Conservation (phyloP, 192 early-diverging fungal genomes). For the Podila epigama region DNA sequence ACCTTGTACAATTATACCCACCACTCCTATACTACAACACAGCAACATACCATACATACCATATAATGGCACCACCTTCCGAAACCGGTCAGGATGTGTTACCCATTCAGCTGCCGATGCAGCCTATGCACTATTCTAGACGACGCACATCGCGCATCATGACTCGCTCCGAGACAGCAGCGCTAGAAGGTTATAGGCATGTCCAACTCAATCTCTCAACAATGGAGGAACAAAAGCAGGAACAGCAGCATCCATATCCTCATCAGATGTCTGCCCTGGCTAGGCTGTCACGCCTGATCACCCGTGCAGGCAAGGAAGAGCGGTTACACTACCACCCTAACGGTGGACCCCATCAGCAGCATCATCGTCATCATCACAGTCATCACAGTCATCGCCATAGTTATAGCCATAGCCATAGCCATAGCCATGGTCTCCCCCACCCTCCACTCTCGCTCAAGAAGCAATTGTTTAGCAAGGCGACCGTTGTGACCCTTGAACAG, state of each 20-base stretch:
- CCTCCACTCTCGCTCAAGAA: slow-evolving; percentile 14
- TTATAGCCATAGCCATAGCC: slow-evolving; percentile 8
- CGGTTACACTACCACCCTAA: slow-evolving; percentile 39
- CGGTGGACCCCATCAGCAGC: slow-evolving; percentile 15
- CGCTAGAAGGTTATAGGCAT: neutral
- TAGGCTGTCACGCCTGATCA: slow-evolving; percentile 41
- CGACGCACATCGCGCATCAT: slow-evolving; percentile 22
- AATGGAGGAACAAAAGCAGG: neutral
- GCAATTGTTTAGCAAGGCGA: slow-evolving; percentile 49
- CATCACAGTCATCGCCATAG: slow-evolving; percentile 10
- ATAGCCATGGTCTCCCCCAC: neutral
- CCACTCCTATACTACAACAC: neutral
- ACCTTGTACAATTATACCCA: neutral
- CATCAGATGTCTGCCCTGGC: slow-evolving; percentile 16
- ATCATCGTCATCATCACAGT: slow-evolving; percentile 21
- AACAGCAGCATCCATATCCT: neutral
- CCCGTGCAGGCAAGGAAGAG: slow-evolving; percentile 33
- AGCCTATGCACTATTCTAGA: slow-evolving; percentile 22
- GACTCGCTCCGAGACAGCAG: slow-evolving; percentile 7
- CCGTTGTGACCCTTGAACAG: slow-evolving; percentile 47
- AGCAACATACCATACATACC: neutral
- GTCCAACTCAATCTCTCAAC: neutral
- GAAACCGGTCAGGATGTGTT: slow-evolving; percentile 28
- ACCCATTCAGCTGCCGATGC: slow-evolving; percentile 37
- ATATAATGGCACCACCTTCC: slow-evolving; percentile 6